Conservation (phyloP, 129 eudicot species). For the Glebionis coronaria region DNA sequence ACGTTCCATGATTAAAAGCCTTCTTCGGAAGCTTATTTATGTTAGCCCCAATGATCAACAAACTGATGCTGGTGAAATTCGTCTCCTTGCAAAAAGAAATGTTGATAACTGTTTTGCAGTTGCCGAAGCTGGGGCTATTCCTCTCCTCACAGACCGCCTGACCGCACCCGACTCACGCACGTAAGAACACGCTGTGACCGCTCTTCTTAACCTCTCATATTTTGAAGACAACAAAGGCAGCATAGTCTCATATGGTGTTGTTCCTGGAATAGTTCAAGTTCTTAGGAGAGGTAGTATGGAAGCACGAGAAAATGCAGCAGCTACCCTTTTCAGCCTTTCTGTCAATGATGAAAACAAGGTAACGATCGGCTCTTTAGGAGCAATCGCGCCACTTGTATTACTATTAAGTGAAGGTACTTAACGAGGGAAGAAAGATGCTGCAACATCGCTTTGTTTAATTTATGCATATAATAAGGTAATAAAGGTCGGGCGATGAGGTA, state of each 20-base stretch:
- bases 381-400: slow-evolving; percentile 77
- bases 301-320: slow-evolving; percentile 96
- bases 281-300: slow-evolving; percentile 87
- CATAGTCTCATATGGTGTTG: slow-evolving; percentile 77
- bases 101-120: slow-evolving; percentile 90
- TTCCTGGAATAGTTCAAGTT: slow-evolving; percentile 91
- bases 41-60: slow-evolving; percentile 71
- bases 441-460: slow-evolving; percentile 83
- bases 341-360: slow-evolving; percentile 88
- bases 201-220: slow-evolving; percentile 89
- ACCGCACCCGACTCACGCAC: slow-evolving; percentile 81
- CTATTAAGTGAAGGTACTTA: slow-evolving; percentile 83
- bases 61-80: slow-evolving; percentile 85
- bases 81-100: slow-evolving; percentile 92
- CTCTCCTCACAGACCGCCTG: slow-evolving; percentile 64
- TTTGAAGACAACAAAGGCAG: slow-evolving; percentile 87
- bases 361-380: slow-evolving; percentile 73
- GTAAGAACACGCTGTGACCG: slow-evolving; percentile 95
- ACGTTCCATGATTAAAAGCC: slow-evolving; percentile 61
- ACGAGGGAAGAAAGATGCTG: slow-evolving; percentile 94
- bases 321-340: slow-evolving; percentile 90
- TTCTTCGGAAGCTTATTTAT: slow-evolving; percentile 62
- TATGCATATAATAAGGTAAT: slow-evolving; percentile 91
- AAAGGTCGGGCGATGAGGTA: slow-evolving; percentile 87
- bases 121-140: too few species aligned